phyloP scores from a whole-genome alignment of 805 yeast species.

The Kockiozyma suomiensis region DNA sequence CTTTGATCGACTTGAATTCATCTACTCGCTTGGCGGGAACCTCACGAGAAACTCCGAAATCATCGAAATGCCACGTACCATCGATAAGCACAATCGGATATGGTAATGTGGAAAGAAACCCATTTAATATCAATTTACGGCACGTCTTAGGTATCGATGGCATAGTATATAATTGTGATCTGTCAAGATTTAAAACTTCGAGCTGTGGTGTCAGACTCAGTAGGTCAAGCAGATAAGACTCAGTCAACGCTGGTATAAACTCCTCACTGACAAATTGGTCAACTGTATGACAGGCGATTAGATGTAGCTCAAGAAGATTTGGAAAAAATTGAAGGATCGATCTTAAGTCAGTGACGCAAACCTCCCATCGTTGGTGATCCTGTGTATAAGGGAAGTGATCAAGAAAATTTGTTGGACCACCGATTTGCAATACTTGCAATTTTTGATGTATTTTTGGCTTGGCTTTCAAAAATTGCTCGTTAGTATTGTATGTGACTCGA shows the following conservation, averaged over 20 bases:
- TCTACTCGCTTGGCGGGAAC: neutral
- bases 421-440: neutral
- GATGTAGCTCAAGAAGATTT: neutral
- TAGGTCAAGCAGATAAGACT: neutral
- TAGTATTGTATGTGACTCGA: neutral
- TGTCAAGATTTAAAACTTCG: slow-evolving; percentile 3
- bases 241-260: neutral
- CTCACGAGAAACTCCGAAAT: neutral
- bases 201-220: neutral
- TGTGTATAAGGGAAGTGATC: neutral
- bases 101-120: neutral
- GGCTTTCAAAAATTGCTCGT: neutral
- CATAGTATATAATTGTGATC: neutral
- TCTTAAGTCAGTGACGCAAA: neutral
- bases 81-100: neutral
- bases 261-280: neutral
- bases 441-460: neutral
- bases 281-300: neutral
- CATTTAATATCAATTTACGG: neutral
- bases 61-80: neutral
- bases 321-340: neutral
- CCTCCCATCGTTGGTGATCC: neutral
- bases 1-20: neutral
- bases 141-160: slow-evolving; percentile 4
- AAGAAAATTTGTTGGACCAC: neutral